Base-by-base conservation (phyloP, 495 filamentous ascomycete species). In the Aspergillus carlsbadensis region DNA sequence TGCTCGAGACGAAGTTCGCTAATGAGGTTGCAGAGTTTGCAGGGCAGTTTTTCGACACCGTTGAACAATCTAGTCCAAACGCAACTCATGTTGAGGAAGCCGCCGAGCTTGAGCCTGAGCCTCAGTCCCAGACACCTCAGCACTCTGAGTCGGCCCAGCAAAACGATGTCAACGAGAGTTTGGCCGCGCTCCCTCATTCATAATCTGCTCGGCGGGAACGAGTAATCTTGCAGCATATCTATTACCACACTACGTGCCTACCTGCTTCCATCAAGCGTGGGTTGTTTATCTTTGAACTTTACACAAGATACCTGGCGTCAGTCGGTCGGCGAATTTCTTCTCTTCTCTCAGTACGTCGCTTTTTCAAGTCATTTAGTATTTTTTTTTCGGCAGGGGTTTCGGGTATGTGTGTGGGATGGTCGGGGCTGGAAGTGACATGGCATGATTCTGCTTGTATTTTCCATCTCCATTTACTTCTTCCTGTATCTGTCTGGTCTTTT, bases 21-120 rank as follows among this genome's bases (percentile, higher is more conserved):
- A 74, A 78, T 57, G 71, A 77, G 56, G 61, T 75, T 36, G 76
- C 74, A 11, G 77, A 78, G 52, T 73, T 62, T 58, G 76, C 71
- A 0, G 73, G 76, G 11, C 69, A 78, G 43, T 80, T 79, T 62
- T 72, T 79, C 41, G 67, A 62, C 44, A 42, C 52, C 20, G 51
- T 76, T 14, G 69, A 72, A 43, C 37, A 45, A 10, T 50, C 35
- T 8, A 49, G 8, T 17, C 18, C 31, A n/a, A 22, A 54, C 14
- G 41, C 44, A n/a, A n/a, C 29, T 22, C 48, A 52, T n/a, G 31
- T 52, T 39, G 17, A 10, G 7, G 35, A 14, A 21, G 15, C 22
- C 17, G 41, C 40, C 7, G 43, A 48, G 36, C 21, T 44, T 35
- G 43, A 52, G 13, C 22, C 26, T 18, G 35, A n/a, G 7, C n/a